phyloP scores from a whole-genome alignment of 225 moss, liverwort and hornwort species.

The Bryum argenteum region DNA sequence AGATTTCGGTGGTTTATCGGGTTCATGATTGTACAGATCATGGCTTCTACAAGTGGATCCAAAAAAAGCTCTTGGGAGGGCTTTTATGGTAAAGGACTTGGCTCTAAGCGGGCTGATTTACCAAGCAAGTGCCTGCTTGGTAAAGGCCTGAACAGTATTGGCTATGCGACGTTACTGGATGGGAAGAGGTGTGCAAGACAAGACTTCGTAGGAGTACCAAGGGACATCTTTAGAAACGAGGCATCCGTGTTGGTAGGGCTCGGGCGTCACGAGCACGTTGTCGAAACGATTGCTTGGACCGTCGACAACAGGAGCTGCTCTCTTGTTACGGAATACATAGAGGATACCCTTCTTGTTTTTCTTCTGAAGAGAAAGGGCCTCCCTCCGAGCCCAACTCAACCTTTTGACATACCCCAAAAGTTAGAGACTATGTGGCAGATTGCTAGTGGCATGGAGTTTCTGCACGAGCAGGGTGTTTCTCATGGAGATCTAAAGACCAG shows the following conservation, averaged over 20 bases:
- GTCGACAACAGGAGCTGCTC: constrained; percentile 26
- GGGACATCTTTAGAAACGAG: constrained; percentile 1
- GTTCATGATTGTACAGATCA: neutral
- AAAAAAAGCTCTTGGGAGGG: neutral
- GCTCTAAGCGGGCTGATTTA: neutral
- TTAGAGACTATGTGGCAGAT: constrained; percentile 28
- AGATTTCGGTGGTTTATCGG: neutral
- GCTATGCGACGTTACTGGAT: constrained; percentile 25
- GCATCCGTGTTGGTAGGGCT: constrained; percentile 19
- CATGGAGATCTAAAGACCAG: constrained; percentile 35
- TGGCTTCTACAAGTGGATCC: constrained; percentile 13
- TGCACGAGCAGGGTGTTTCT: constrained; percentile 1
- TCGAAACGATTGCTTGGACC: constrained; percentile 16
- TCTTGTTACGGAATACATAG: constrained; percentile 29
- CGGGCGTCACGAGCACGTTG: constrained; percentile 22
- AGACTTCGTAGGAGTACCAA: constrained; percentile 24
- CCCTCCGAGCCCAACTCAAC: neutral
- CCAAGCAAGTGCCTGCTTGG: constrained; percentile 28
- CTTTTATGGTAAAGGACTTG: too few species aligned
- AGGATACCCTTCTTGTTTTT: constrained; percentile 22
- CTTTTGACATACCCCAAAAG: constrained; percentile 19
- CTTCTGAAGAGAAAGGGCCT: constrained; percentile 10
- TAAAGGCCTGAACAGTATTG: constrained; percentile 32
- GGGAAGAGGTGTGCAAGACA: constrained; percentile 28
- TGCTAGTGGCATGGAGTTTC: constrained; percentile 28